Conservation (phyloP, 257 asterid genomes). For the Sherardia arvensis region DNA sequence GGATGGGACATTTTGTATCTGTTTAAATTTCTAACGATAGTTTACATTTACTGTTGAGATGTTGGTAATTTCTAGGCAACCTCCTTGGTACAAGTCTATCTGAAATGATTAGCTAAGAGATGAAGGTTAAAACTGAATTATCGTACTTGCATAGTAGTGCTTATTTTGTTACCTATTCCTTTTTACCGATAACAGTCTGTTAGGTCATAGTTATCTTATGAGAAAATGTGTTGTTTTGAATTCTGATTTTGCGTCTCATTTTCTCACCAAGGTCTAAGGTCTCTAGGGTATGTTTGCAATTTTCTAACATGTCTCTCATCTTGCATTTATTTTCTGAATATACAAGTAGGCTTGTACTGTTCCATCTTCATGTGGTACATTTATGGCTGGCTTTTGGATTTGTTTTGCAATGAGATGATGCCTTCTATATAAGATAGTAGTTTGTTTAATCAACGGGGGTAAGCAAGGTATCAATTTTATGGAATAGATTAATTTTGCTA, state of each 20-base stretch:
- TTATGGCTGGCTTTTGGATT: not conserved
- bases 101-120: constrained; percentile 3
- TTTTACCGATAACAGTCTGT: not conserved
- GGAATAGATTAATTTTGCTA: not conserved
- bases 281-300: not conserved
- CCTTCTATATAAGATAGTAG: not conserved
- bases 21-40: not conserved
- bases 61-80: constrained; percentile 5
- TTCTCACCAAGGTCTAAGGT: not conserved
- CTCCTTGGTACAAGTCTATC: constrained; percentile 9
- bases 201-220: not conserved
- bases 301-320: not conserved
- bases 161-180: not conserved
- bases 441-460: no score
- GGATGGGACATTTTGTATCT: not conserved
- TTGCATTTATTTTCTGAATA: not conserved
- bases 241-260: not conserved
- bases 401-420: not conserved
- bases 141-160: not conserved
- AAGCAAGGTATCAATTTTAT: constrained; percentile 1
- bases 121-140: not conserved
- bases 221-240: not conserved
- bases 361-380: not conserved
- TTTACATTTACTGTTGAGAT: not conserved
- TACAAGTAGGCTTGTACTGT: not conserved